Evolutionary conservation across 805 yeast genomes (phyloP).

Genomic region (Kazachstania psychrophila): DNA sequence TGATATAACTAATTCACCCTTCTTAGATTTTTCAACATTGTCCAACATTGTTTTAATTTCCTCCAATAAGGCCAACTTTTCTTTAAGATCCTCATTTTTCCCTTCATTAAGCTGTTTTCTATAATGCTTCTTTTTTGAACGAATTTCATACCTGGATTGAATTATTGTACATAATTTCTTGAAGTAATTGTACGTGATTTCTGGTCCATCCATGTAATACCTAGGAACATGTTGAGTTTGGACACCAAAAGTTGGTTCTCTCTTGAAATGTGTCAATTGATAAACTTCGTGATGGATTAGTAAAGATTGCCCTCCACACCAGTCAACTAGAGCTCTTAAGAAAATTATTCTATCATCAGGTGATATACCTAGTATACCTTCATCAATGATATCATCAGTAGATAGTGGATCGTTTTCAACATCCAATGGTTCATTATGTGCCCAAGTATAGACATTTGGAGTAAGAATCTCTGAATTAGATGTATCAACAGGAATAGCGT

Average conservation of each 20-base stretch:
- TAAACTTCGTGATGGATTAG: conserved; percentile 17
- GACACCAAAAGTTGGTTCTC: conserved; percentile 19
- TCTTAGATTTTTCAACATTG: conserved; percentile 7
- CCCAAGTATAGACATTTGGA: conserved; percentile 12
- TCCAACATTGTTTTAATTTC: conserved; percentile 9
- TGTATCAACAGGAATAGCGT: conserved; percentile 11
- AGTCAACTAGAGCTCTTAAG: conserved; percentile 13
- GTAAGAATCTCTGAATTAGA: conserved; percentile 13
- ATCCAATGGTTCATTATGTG: conserved; percentile 5
- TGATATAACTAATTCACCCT: conserved; percentile 4
- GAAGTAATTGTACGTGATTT: conserved; percentile 10
- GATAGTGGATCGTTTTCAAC: conserved; percentile 12
- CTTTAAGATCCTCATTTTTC: conserved; percentile 10
- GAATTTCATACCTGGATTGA: conserved; percentile 13
- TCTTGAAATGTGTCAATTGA: conserved; percentile 17
- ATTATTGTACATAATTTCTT: conserved; percentile 14
- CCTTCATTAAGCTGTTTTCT: conserved; percentile 15
- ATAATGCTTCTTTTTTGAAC: conserved; percentile 17
- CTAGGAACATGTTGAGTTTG: conserved; percentile 21
- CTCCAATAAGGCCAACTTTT: conserved; percentile 9
- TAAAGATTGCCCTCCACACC: conserved; percentile 17
- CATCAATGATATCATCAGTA: conserved; percentile 11
- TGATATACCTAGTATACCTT: conserved; percentile 14
- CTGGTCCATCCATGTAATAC: conserved; percentile 15
- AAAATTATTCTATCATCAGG: conserved; percentile 14